Conservation (phyloP, 2,329 filamentous ascomycete genomes). For the Verticillium dahliae region DNA sequence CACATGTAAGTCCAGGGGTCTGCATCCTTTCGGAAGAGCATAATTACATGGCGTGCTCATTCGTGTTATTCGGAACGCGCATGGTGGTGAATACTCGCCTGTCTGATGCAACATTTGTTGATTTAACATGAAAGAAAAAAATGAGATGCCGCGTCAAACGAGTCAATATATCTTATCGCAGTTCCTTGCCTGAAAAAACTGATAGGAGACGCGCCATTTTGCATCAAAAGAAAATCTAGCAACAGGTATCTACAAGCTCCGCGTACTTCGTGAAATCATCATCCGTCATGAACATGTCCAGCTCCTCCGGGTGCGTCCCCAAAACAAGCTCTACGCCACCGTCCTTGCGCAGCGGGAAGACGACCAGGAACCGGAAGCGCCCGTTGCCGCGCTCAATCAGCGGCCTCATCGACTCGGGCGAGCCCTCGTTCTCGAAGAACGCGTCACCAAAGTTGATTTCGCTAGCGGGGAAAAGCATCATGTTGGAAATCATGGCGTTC, state of each 20-base stretch:
- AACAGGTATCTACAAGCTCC: neutral
- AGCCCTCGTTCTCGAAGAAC: constrained; percentile 17
- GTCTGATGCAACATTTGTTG: no score
- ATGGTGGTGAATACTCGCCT: no score
- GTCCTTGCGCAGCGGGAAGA: constrained; percentile 20
- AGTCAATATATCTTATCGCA: no score
- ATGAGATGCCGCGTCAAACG: no score
- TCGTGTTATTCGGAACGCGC: no score
- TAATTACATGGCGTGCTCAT: no score
- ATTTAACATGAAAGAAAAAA: no score
- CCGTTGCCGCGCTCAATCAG: constrained; percentile 18
- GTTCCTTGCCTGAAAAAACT: no score
- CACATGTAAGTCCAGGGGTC: no score
- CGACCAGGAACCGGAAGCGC: constrained; percentile 17
- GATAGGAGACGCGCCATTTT: no score
- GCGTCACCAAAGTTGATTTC: constrained; percentile 20
- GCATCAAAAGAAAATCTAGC: neutral
- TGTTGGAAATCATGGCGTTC: constrained; percentile 21
- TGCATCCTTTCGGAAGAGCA: no score
- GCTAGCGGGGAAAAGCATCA: constrained; percentile 20
- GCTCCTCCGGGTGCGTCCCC: constrained; percentile 16
- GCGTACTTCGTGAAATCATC: constrained; percentile 19
- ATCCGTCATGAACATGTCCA: constrained; percentile 18
- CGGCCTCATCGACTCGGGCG: constrained; percentile 19
- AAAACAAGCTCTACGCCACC: constrained; percentile 20